Evolutionary conservation across 208 protist genomes (phyloP), one percentile per base, ranked within the genome.

Genomic region (Balamuthia mandrillaris): DNA sequence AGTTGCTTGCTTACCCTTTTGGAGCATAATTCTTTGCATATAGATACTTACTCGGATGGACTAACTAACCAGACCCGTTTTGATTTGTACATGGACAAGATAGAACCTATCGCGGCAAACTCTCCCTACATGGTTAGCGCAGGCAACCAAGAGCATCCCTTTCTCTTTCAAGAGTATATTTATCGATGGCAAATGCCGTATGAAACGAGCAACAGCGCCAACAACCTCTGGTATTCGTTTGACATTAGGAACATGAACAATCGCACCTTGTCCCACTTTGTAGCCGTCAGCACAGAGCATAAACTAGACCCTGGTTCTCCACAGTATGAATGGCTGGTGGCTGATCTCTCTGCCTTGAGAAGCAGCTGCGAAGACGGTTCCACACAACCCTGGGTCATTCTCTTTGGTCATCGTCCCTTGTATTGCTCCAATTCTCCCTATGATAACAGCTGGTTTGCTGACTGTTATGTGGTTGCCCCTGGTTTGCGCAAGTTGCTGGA

Each of bases 1-100:
- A 70, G 2, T 0, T 0, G 33, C 35, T 10, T 7, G 33, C 9
- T 35, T 66, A 66, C 10, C 31, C 29, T 6, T 6, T 18, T 31
- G 14, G 61, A 5, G 24, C 33, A 37, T n/a, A 6, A 4, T 2
- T 42, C 14, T 39, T 72, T 72, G 4, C 16, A 39, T n/a, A 6
- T 37, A 78, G 70, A 78, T n/a, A 78, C 70, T 24, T 78, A 78
- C 16, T 42, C 47, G 3, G 70, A 49, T 41, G 70, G 70, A 42
- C 52, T 78, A 42, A 78, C 70, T n/a, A 78, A 78, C 47, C 70
- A 78, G 29, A 78, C 70, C 42, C 70, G 70, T 3, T 37, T 78
- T n/a, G 85, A 88, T 16, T 44, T 49, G 14, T 88, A 79, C 85
- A 84, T 88, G 68, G 68, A 75, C n/a, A 86, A 88, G 54, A 85